Evolutionary conservation across 345 rosid species (phyloP).

Genomic region (Eucalyptus polyanthemos): DNA sequence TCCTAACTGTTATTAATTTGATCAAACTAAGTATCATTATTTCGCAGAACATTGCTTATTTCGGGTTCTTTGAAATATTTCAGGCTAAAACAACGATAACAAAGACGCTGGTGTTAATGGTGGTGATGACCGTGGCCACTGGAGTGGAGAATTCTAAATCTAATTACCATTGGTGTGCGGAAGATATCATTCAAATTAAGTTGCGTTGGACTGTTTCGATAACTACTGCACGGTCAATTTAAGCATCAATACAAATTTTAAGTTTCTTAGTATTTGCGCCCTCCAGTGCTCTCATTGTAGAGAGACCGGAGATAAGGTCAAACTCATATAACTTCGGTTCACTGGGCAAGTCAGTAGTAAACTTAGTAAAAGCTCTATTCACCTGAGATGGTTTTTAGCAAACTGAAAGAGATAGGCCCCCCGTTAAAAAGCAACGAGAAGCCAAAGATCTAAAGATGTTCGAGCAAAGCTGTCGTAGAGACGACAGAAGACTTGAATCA

Average conservation of each 20-base stretch:
- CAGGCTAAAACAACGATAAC: neutral
- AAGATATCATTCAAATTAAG: neutral
- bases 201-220: neutral
- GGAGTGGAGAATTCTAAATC: neutral
- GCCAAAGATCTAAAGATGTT: neutral
- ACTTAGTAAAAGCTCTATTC: neutral
- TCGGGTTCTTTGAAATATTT: neutral
- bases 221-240: neutral
- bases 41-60: neutral
- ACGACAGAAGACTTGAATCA: neutral
- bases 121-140: neutral
- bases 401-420: neutral
- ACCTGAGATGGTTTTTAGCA: neutral
- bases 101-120: neutral
- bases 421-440: neutral
- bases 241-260: neutral
- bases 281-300: neutral
- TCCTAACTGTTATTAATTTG: neutral
- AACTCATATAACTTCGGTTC: neutral
- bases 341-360: neutral
- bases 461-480: neutral
- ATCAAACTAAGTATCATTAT: neutral
- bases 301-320: neutral
- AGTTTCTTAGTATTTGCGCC: neutral
- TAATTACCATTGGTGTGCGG: neutral